phyloP scores from a whole-genome alignment of 1,284 basidiomycete genomes.

The Coniferiporia sulphurascens region DNA sequence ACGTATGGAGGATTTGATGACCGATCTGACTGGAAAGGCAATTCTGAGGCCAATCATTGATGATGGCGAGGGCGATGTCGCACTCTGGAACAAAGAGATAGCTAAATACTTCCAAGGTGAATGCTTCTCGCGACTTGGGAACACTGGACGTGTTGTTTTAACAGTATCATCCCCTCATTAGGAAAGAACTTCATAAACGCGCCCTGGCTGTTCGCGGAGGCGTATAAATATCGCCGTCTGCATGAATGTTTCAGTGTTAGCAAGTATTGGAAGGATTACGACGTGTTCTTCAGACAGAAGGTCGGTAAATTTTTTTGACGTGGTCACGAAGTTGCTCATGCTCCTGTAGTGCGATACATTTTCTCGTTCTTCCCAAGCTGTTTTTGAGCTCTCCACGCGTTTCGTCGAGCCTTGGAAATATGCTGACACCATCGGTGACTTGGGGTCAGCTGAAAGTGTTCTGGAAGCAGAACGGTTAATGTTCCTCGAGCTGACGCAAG shows the following conservation, averaged over 20 bases:
- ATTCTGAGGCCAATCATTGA: conserved; percentile 86
- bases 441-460: conserved; percentile 45
- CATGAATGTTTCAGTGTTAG: conserved; percentile 94
- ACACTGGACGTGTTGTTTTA: background rate
- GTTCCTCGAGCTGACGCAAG: conserved; percentile 96
- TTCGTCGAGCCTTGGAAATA: conserved; percentile 85
- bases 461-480: conserved; percentile 80
- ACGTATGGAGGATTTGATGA: conserved; percentile 81
- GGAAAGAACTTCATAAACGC: conserved; percentile 97
- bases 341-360: conserved; percentile 85
- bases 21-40: conserved; percentile 72
- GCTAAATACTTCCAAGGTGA: conserved; percentile 88
- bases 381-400: conserved; percentile 92
- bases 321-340: conserved; percentile 14
- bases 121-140: background rate
- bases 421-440: conserved; percentile 29
- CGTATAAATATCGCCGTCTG: conserved; percentile 95
- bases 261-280: conserved; percentile 89
- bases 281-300: conserved; percentile 90
- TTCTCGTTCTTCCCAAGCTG: conserved; percentile 86
- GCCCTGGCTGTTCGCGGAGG: conserved; percentile 94
- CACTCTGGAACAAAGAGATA: conserved; percentile 96
- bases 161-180: conserved; percentile 25
- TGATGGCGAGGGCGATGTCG: conserved; percentile 90
- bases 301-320: conserved; percentile 30